These are phyloP conservation scores for Acacia concinna DNA, from an alignment of 331 rosid species.

Conservation along the genomic window DNA sequence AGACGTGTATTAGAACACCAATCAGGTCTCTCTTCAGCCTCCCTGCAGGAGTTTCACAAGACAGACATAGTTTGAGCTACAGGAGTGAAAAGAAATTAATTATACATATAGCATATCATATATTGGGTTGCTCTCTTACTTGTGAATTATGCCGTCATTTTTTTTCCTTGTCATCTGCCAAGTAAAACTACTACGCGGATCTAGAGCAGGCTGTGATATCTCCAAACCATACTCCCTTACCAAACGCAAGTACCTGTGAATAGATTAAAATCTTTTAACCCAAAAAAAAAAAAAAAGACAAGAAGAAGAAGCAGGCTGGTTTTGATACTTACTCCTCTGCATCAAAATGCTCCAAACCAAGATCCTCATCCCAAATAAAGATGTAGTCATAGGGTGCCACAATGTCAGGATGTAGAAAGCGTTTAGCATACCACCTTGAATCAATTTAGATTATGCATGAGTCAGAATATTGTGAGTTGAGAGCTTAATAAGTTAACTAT, in stretches of 20 bases:
- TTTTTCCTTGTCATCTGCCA: constrained; percentile 88
- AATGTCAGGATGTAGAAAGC: constrained; percentile 91
- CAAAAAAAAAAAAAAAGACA: not conserved
- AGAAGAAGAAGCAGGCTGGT: not conserved
- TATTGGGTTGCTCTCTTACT: constrained; percentile 49
- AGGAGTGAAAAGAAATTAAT: not conserved
- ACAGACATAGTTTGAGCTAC: constrained; percentile 5
- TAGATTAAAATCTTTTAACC: not conserved
- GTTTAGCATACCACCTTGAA: constrained; percentile 95
- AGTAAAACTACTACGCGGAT: constrained; percentile 60
- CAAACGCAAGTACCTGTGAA: constrained; percentile 66
- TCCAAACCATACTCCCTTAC: constrained; percentile 79
- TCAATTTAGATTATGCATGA: constrained; percentile 27
- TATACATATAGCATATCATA: not conserved
- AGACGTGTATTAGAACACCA: constrained; percentile 72
- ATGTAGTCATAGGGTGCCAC: constrained; percentile 87
- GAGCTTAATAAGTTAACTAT: not conserved
- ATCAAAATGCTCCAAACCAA: constrained; percentile 79
- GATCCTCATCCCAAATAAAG: constrained; percentile 93
- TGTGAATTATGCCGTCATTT: constrained; percentile 66
- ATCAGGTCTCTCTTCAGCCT: constrained; percentile 59
- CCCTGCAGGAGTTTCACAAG: constrained; percentile 46
- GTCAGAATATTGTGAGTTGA: constrained; percentile 6
- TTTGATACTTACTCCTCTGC: constrained; percentile 76
- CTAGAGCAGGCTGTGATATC: constrained; percentile 91